phyloP scores from a whole-genome alignment of 129 eudicot genomes.

The Flaveria sonorensis region DNA sequence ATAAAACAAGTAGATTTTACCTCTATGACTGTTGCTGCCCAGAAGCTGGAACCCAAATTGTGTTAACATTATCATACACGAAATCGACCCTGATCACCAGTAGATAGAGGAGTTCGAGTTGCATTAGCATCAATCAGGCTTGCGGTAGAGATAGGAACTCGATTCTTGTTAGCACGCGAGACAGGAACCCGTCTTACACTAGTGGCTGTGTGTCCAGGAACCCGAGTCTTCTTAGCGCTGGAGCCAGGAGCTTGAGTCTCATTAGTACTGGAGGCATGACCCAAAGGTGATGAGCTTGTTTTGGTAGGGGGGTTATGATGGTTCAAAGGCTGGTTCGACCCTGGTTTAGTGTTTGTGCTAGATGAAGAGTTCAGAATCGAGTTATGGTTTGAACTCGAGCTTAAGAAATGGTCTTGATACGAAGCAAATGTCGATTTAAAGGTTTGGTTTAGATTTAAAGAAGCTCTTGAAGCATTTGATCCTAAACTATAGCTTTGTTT shows the following conservation, averaged over 20 bases:
- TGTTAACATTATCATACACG: background rate
- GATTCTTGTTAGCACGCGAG: background rate
- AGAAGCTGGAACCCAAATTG: slow-evolving; percentile 27
- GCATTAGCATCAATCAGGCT: slow-evolving; percentile 6
- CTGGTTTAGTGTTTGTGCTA: slow-evolving; percentile 21
- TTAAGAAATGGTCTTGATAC: slow-evolving; percentile 32
- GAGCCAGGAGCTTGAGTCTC: slow-evolving; percentile 19
- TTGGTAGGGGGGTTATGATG: slow-evolving; percentile 1
- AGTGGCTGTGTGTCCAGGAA: slow-evolving; percentile 19
- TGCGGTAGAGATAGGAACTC: background rate
- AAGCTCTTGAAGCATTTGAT: slow-evolving; percentile 28
- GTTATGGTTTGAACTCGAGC: slow-evolving; percentile 15
- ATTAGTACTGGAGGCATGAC: slow-evolving; percentile 10
- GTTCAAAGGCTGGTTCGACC: slow-evolving; percentile 1
- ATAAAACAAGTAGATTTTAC: slow-evolving; percentile 30
- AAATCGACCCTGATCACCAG: slow-evolving; percentile 1
- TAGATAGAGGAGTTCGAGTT: background rate
- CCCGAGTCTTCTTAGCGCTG: slow-evolving; percentile 2
- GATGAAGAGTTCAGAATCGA: slow-evolving; percentile 16
- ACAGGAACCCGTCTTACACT: slow-evolving; percentile 26
- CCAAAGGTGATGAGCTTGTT: slow-evolving; percentile 14
- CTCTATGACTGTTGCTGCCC: slow-evolving; percentile 39
- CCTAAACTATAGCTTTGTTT: slow-evolving; percentile 32
- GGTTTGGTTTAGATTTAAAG: slow-evolving; percentile 32
- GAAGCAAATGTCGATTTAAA: slow-evolving; percentile 39